A percentile compares a stretch with the other conserved stretches of the same genome.
These are phyloP conservation scores for Pestalotiopsis sp. DNA, from an alignment of 2,329 filamentous ascomycete species.

Conservation along the genomic window DNA sequence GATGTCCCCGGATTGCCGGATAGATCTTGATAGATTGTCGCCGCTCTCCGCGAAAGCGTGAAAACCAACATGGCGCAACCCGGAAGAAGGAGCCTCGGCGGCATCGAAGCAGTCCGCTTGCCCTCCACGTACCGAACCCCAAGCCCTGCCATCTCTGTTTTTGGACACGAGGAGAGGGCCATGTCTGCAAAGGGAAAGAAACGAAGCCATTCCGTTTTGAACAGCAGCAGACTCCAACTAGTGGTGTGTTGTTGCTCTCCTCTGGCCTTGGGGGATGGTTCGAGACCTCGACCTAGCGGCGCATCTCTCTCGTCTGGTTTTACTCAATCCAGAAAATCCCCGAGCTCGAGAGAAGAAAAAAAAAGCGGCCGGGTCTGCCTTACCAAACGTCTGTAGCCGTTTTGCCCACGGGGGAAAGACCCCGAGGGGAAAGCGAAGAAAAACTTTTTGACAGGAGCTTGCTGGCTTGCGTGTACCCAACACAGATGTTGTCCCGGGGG, in stretches of 20 bases:
- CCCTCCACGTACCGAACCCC: background rate
- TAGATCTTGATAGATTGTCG: too few relatives aligned
- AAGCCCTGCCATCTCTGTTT: background rate
- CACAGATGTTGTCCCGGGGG: too few relatives aligned
- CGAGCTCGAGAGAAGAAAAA: background rate
- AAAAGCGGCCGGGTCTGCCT: background rate
- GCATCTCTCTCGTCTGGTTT: slow-evolving; percentile 13
- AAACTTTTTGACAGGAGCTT: background rate
- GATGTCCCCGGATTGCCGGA: too few relatives aligned
- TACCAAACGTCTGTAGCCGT: slow-evolving; percentile 1
- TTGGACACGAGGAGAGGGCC: background rate
- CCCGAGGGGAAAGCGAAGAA: background rate
- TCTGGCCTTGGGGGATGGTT: slow-evolving; percentile 7
- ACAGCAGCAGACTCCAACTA: background rate
- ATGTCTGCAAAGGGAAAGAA: background rate
- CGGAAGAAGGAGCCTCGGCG: background rate
- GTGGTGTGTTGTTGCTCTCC: background rate
- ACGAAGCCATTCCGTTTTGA: background rate
- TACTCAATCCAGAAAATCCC: slow-evolving; percentile 15
- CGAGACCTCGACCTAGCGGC: slow-evolving; percentile 15
- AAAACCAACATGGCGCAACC: too few relatives aligned
- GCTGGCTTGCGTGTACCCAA: background rate
- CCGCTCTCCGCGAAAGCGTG: too few relatives aligned
- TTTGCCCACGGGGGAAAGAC: background rate
- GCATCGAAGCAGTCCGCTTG: background rate